phyloP scores from a whole-genome alignment of 768 basidiomycete genomes.

The Lactifluus hygrophoroides region DNA sequence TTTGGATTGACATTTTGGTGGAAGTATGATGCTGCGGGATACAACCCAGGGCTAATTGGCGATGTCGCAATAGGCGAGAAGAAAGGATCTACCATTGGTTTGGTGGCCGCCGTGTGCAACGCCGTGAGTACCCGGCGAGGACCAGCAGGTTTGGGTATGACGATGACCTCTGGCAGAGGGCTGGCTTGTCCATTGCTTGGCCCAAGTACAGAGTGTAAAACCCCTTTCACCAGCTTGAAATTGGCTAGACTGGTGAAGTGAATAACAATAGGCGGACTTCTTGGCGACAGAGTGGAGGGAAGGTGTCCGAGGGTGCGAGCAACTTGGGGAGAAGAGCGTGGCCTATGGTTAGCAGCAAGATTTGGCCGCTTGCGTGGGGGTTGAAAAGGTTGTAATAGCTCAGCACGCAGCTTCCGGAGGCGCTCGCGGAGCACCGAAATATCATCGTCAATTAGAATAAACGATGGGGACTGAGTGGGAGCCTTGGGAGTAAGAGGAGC shows the following conservation, averaged over 20 bases:
- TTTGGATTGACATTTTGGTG: slow-evolving; percentile 28
- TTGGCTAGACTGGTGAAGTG: slow-evolving; percentile 90
- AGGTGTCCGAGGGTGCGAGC: slow-evolving; percentile 42
- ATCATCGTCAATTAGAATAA: slow-evolving; percentile 92
- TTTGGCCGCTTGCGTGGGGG: slow-evolving; percentile 56
- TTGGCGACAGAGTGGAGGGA: slow-evolving; percentile 26
- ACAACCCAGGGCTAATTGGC: slow-evolving; percentile 67
- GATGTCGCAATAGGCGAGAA: slow-evolving; percentile 94
- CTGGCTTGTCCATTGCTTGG: slow-evolving; percentile 37
- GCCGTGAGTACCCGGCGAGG: slow-evolving; percentile 90
- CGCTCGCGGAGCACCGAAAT: slow-evolving; percentile 69
- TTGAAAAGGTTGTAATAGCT: slow-evolving; percentile 38
- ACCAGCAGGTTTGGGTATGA: slow-evolving; percentile 95
- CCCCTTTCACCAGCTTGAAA: slow-evolving; percentile 82
- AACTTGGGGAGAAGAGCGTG: slow-evolving; percentile 75
- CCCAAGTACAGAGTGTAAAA: slow-evolving; percentile 59
- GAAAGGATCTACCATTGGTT: slow-evolving; percentile 82
- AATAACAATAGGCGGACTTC: slow-evolving; percentile 50
- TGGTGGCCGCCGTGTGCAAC: slow-evolving; percentile 81
- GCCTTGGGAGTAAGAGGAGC: slow-evolving; percentile 18
- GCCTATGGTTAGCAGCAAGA: slow-evolving; percentile 56
- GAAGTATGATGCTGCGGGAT: slow-evolving; percentile 39
- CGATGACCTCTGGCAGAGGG: slow-evolving; percentile 81
- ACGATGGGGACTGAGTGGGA: slow-evolving; percentile 34
- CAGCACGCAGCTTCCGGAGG: slow-evolving; percentile 56